Evolutionary conservation across 2,329 filamentous ascomycete genomes (phyloP).

Genomic region (Plectosphaerella sp.): DNA sequence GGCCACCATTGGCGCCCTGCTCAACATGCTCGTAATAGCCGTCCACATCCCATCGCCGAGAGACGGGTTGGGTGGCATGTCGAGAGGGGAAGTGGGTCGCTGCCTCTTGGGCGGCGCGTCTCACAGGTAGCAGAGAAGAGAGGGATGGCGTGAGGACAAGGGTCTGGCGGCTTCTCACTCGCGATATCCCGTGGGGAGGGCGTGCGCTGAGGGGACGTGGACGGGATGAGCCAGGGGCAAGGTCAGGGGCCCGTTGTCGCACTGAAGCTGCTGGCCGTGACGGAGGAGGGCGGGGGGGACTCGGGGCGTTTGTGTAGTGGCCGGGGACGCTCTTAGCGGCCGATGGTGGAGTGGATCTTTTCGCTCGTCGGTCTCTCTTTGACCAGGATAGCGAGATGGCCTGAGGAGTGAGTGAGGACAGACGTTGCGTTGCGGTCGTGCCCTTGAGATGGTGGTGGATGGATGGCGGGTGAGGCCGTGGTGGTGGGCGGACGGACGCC

Average conservation of each 20-base stretch:
- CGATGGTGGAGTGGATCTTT: no score
- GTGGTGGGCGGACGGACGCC: no score
- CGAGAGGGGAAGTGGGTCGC: conserved; percentile 6
- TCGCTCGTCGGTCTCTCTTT: no score
- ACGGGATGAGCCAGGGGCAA: neutral
- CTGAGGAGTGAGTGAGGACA: no score
- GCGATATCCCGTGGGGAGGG: neutral
- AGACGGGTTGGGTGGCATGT: conserved; percentile 2
- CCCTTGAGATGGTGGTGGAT: no score
- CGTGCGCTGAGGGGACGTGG: neutral
- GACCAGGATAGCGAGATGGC: no score
- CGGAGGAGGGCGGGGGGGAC: neutral
- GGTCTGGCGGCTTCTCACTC: conserved; percentile 1
- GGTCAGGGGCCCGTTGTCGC: neutral
- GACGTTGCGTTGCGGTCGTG: no score
- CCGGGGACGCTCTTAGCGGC: no score
- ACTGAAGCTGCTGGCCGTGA: neutral
- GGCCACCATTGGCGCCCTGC: neutral
- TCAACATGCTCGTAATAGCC: conserved; percentile 1
- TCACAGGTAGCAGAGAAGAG: neutral
- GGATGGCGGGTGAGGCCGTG: no score
- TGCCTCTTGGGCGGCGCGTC: neutral
- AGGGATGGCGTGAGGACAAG: conserved; percentile 2
- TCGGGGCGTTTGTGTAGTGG: neutral
- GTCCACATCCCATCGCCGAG: conserved; percentile 11